Percentiles rank a stretch among this genome's conserved stretches.
Conservation (phyloP, 495 filamentous ascomycete species). For the Tuber microsphaerosporum region DNA sequence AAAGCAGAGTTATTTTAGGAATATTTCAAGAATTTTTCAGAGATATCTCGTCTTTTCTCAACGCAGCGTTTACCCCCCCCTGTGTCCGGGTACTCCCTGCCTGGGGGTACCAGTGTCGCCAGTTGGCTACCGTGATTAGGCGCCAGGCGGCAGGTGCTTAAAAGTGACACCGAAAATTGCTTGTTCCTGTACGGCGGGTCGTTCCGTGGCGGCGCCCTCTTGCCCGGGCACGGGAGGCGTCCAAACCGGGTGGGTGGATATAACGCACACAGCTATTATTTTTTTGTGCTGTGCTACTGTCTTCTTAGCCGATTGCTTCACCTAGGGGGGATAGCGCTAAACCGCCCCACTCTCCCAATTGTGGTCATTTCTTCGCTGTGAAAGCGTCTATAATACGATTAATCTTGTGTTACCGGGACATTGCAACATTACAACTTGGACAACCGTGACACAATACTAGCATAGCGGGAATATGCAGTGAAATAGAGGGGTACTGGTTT, state of each 20-base stretch:
- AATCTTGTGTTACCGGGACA: background rate
- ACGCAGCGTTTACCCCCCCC: too few species aligned
- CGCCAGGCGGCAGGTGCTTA: background rate
- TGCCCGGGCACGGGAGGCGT: background rate
- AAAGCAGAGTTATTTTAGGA: too few species aligned
- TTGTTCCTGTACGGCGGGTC: background rate
- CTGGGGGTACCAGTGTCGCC: background rate
- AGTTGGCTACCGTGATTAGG: background rate
- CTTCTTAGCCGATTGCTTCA: background rate
- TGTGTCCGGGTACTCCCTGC: too few species aligned
- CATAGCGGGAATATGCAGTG: background rate
- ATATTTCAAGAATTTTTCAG: too few species aligned
- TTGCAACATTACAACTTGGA: background rate
- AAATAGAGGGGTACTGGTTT: background rate
- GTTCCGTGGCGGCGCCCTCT: background rate
- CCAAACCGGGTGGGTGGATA: background rate
- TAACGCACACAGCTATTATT: background rate
- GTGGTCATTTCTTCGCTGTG: background rate
- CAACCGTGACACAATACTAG: background rate
- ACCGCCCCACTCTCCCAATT: background rate
- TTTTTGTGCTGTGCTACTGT: background rate
- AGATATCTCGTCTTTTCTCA: too few species aligned
- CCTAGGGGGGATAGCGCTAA: background rate
- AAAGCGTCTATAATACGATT: background rate
- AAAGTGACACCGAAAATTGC: background rate